Evolutionary conservation across 129 eudicot species (phyloP), one percentile per base, ranked within the genome.

Genomic region (Saposhnikovia divaricata): DNA sequence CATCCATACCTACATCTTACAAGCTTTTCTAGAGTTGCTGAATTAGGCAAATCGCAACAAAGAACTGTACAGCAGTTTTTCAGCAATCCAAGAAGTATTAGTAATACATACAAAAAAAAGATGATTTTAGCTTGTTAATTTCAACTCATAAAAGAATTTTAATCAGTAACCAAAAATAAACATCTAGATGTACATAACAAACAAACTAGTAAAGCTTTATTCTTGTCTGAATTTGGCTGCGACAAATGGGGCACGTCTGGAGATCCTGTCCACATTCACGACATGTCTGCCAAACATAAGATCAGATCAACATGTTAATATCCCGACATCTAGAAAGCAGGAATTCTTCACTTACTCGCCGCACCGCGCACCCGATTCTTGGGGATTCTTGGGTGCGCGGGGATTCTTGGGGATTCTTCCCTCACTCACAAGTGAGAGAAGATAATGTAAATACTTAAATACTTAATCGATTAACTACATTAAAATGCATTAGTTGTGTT

Each of bases 231-330:
- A 95, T 95, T 80, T 76, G 80, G 66, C 88, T 85, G 44, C 98
- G 85, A 81, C 99, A 95, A 68, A 92, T 92, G 19, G 99, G 99
- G 85, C 99, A 95, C 51, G 81, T 50, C 65, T 89, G 77, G 25
- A 95, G 93, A 21, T 85, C 87, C 80, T 87, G 84, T 45, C 99
- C 99, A 48, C 99, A 95, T 21, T 90, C 95, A 15, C 91, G 77
- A 88, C 97, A 95, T 31, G 97, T 95, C 99, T 95, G 93, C 76
- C 71, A 74, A 50, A 73, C 4, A 27, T 3, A 75, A 25, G n/a
- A 25, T 78, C 38, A 79, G 21, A 45, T 65, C 66, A 9, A 44
- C 34, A 28, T 27, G 25, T 65, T 19, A 13, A 61, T 48, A 44
- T 34, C 37, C 9, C 18, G 31, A 28, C 61, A 74, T 27, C n/a